Percentiles rank a stretch among this genome's conserved stretches.
Conservation (phyloP, 345 rosid genomes). For the Abelmoschus esculentus region DNA sequence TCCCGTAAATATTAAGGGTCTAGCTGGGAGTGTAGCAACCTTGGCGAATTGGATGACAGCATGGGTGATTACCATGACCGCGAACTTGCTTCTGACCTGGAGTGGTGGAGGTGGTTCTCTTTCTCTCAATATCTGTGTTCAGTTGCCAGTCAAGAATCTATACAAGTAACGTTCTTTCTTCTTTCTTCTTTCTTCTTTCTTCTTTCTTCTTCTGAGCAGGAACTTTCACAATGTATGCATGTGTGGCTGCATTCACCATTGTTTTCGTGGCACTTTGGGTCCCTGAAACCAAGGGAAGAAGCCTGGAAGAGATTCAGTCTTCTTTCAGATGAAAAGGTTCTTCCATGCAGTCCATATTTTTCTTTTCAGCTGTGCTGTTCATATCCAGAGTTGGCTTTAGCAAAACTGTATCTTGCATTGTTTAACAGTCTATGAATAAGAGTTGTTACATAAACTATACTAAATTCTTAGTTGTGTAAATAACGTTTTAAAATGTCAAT, state of each 20-base stretch:
- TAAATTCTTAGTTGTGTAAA: no score
- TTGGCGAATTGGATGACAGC: constrained; percentile 51
- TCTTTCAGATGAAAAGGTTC: constrained; percentile 47
- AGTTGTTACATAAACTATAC: no score
- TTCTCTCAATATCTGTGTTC: not conserved
- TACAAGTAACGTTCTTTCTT: not conserved
- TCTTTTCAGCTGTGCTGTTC: not conserved
- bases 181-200: not conserved
- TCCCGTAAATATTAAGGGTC: constrained; percentile 50
- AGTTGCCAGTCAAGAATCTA: not conserved
- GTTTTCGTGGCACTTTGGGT: constrained; percentile 44
- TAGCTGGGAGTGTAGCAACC: constrained; percentile 62
- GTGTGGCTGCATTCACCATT: constrained; percentile 32
- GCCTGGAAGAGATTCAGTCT: constrained; percentile 64
- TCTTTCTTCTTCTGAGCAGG: constrained; percentile 25
- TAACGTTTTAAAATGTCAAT: no score
- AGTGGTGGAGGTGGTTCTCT: constrained; percentile 44
- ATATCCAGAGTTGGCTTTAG: not conserved
- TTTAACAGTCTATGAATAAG: not conserved
- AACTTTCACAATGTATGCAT: constrained; percentile 47
- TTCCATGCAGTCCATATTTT: not conserved
- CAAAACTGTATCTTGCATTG: not conserved
- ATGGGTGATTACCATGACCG: constrained; percentile 48
- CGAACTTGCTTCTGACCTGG: constrained; percentile 55
- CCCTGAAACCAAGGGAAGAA: constrained; percentile 70